Conservation (phyloP, 768 basidiomycete genomes). For the Tricholoma matsutake region DNA sequence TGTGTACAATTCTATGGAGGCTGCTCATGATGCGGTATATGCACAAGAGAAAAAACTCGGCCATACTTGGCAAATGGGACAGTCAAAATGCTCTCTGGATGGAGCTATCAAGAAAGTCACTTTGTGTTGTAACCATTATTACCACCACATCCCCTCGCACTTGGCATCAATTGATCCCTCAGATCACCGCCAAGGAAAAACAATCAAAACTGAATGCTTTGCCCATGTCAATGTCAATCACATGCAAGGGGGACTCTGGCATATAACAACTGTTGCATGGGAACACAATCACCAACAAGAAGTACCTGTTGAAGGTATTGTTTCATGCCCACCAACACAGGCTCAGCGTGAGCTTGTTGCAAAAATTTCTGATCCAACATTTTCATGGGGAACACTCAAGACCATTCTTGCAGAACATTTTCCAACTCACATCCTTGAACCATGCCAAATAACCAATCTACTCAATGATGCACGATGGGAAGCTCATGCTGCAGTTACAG, state of each 20-base stretch:
- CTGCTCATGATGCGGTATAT: too few species aligned
- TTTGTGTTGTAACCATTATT: slow-evolving; percentile 19
- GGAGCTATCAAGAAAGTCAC: too few species aligned
- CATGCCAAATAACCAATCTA: too few species aligned
- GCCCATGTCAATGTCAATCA: slow-evolving; percentile 23
- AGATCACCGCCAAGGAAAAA: slow-evolving; percentile 2
- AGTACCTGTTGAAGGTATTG: slow-evolving; percentile 17
- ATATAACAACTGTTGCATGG: slow-evolving; percentile 8
- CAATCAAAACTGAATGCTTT: slow-evolving; percentile 15
- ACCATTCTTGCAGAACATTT: too few species aligned
- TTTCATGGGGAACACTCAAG: too few species aligned
- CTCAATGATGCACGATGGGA: too few species aligned
- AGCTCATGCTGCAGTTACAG: too few species aligned
- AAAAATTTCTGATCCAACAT: neutral
- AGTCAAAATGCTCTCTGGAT: too few species aligned
- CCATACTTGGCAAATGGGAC: too few species aligned
- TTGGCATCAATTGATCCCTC: slow-evolving; percentile 18
- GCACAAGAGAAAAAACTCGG: too few species aligned
- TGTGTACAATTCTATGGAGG: too few species aligned
- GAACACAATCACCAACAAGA: slow-evolving; percentile 25
- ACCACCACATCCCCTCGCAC: neutral
- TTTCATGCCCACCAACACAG: slow-evolving; percentile 15
- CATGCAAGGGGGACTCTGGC: neutral
- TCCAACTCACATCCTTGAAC: too few species aligned
- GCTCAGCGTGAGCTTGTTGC: slow-evolving; percentile 5